phyloP scores from a whole-genome alignment of 2,329 filamentous ascomycete genomes.

The Nemania bipapillata region DNA sequence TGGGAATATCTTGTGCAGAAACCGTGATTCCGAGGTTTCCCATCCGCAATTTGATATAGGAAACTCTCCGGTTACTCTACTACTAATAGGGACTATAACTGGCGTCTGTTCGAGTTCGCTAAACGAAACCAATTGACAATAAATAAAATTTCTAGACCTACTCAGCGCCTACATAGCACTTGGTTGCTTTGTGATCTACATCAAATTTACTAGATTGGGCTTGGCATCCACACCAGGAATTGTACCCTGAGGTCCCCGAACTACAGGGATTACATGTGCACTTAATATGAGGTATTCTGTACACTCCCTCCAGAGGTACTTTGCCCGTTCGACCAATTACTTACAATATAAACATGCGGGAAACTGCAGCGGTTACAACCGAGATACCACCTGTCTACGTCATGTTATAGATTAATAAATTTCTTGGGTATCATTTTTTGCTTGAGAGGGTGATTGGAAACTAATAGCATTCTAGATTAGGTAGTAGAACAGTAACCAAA shows the following conservation, averaged over 20 bases:
- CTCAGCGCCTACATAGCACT: too few species aligned
- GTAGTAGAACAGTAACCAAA: not conserved
- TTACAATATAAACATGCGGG: not conserved
- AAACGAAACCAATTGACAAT: slow-evolving; percentile 2
- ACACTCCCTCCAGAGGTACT: too few species aligned
- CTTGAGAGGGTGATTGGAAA: not conserved
- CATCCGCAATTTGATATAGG: slow-evolving; percentile 14
- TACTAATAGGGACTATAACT: not conserved
- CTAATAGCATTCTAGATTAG: not conserved
- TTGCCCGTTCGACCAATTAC: not conserved
- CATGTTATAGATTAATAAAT: not conserved
- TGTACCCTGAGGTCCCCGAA: slow-evolving; percentile 9
- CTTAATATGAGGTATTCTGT: too few species aligned
- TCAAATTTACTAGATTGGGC: slow-evolving; percentile 21
- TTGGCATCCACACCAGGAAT: slow-evolving; percentile 25
- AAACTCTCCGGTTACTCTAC: slow-evolving; percentile 2
- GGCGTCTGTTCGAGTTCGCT: not conserved
- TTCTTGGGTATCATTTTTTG: not conserved
- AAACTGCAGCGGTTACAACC: not conserved
- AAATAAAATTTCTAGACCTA: not conserved
- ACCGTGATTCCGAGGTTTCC: not conserved
- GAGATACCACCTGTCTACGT: not conserved
- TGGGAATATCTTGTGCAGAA: slow-evolving; percentile 3
- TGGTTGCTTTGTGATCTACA: slow-evolving; percentile 26
- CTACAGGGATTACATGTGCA: not conserved